Evolutionary conservation across 2,329 filamentous ascomycete species (phyloP).

Genomic region (Ophiostoma angusticollis): DNA sequence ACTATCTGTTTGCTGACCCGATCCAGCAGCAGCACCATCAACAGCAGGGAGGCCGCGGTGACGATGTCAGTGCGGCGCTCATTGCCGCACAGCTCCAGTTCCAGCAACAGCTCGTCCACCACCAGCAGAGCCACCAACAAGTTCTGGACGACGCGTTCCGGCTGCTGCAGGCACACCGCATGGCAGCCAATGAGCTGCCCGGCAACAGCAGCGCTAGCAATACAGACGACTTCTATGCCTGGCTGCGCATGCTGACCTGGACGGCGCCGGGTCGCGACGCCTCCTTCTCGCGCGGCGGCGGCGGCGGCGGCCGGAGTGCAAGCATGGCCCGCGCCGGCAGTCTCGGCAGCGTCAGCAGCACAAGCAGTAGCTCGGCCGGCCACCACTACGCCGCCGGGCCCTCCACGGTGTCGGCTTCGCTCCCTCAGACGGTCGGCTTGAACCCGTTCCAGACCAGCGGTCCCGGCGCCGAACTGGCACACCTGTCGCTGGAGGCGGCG

Average conservation of each 20-base stretch:
- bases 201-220: background rate
- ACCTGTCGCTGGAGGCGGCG: constrained; percentile 29
- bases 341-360: background rate
- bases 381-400: too few relatives aligned
- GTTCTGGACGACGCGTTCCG: constrained; percentile 20
- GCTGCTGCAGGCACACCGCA: constrained; percentile 16
- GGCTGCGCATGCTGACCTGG: constrained; percentile 14
- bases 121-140: constrained; percentile 14
- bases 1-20: too few relatives aligned
- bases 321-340: background rate
- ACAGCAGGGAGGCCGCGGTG: too few relatives aligned
- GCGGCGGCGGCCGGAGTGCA: background rate
- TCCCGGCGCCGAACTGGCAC: constrained; percentile 22
- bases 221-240: constrained; percentile 8
- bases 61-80: too few relatives aligned
- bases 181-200: constrained; percentile 11
- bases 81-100: background rate
- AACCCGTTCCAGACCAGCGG: constrained; percentile 13
- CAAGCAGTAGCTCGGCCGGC: too few relatives aligned
- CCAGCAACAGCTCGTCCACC: background rate
- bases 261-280: constrained; percentile 7
- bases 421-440: too few relatives aligned
- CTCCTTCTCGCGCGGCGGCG: too few relatives aligned
- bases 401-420: too few relatives aligned
- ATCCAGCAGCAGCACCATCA: background rate